Evolutionary conservation across 768 basidiomycete species (phyloP).

Genomic region (Tubosaeta sp.): DNA sequence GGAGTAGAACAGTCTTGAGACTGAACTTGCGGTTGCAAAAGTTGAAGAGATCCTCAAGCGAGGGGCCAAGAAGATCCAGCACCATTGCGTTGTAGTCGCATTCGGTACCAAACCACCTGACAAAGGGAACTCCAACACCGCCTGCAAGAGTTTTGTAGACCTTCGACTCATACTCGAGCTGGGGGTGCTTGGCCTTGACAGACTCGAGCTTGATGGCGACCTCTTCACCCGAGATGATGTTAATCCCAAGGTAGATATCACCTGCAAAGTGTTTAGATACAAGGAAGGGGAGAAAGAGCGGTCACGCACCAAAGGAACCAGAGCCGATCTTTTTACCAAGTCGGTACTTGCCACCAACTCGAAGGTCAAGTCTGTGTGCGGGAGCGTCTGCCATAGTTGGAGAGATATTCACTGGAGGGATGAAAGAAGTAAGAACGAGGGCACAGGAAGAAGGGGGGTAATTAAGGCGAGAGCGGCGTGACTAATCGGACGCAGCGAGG

Average conservation of each 20-base stretch:
- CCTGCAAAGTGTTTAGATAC: constrained; percentile 43
- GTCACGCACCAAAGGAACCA: constrained; percentile 85
- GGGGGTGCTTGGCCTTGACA: constrained; percentile 99
- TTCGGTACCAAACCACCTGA: constrained; percentile 91
- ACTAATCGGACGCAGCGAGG: constrained; percentile 29
- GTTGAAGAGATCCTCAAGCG: constrained; percentile 88
- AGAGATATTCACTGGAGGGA: constrained; percentile 11
- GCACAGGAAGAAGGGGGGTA: constrained; percentile 12
- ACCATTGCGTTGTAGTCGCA: constrained; percentile 99
- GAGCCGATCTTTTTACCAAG: constrained; percentile 99
- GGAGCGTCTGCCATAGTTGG: constrained; percentile 68
- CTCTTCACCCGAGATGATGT: constrained; percentile 99
- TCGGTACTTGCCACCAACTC: constrained; percentile 93
- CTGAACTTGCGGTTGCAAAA: constrained; percentile 97
- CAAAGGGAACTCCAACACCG: constrained; percentile 98
- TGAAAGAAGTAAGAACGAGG: constrained; percentile 13
- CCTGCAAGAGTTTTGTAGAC: constrained; percentile 98
- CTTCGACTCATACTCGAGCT: constrained; percentile 97
- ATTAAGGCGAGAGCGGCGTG: constrained; percentile 25
- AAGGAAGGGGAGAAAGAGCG: background rate
- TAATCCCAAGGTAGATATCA: constrained; percentile 99
- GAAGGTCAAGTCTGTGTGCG: constrained; percentile 72
- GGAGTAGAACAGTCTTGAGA: constrained; percentile 92
- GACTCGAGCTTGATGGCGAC: constrained; percentile 99
- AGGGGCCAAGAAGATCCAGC: constrained; percentile 90